Evolutionary conservation across 1,284 basidiomycete genomes (phyloP).

Genomic region (Entoloma clypeatum): DNA sequence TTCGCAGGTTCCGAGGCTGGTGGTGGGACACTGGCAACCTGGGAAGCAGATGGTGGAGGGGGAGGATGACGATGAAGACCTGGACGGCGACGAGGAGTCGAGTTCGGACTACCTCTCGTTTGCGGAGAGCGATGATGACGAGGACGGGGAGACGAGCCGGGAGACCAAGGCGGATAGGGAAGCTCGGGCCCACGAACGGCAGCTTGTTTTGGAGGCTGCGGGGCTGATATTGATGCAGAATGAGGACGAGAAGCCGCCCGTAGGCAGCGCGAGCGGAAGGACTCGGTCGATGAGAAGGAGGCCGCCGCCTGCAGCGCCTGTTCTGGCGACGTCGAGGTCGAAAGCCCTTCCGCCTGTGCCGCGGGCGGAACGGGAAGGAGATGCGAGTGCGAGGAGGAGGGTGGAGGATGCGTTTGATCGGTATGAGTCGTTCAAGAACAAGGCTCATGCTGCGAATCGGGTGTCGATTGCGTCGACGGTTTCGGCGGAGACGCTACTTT

Average conservation of each 20-base stretch:
- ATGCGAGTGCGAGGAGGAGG: slow-evolving; percentile 32
- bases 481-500: slow-evolving; percentile 15
- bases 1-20: too few species aligned
- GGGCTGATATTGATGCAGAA: slow-evolving; percentile 74
- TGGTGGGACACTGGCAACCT: too few species aligned
- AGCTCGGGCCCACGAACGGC: slow-evolving; percentile 72
- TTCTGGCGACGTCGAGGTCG: slow-evolving; percentile 17
- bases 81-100: slow-evolving; percentile 31
- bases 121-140: slow-evolving; percentile 52
- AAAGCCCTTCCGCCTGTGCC: slow-evolving; percentile 61
- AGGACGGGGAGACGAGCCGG: slow-evolving; percentile 36
- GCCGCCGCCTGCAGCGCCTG: slow-evolving; percentile 50
- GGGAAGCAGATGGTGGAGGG: too few species aligned
- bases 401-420: slow-evolving; percentile 89
- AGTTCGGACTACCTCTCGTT: slow-evolving; percentile 50
- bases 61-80: slow-evolving; percentile 21
- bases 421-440: slow-evolving; percentile 75
- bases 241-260: slow-evolving; percentile 36
- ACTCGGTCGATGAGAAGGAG: slow-evolving; percentile 35
- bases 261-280: slow-evolving; percentile 27
- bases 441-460: slow-evolving; percentile 49
- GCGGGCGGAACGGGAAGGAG: slow-evolving; percentile 19
- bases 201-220: slow-evolving; percentile 81
- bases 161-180: slow-evolving; percentile 52
- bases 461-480: slow-evolving; percentile 43